Evolutionary conservation across 352 stramenopile species (phyloP), one percentile per base, ranked within the genome.

Genomic region (Thalassiosira sp.): DNA sequence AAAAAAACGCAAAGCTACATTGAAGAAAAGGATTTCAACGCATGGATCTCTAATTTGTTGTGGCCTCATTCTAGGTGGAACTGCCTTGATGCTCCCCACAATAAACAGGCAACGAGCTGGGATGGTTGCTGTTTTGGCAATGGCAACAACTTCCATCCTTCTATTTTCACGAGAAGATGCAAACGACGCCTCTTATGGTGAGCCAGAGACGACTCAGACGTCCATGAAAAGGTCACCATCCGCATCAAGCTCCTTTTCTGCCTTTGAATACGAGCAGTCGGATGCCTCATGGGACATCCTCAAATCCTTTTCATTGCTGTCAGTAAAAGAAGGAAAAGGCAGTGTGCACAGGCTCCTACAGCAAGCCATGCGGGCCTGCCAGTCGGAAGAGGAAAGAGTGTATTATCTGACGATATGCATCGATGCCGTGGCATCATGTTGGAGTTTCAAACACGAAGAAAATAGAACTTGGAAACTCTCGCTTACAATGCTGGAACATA

Each of bases 251-350:
- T 56, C 64, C 13, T 81, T 82, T 61, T 82, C 62, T 51, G 45
- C 80, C 3, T 82, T 64, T 67, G 77, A 85, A 59, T 89, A 81
- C 40, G 83, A 88, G 46, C 57, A 87, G 49, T 51, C 83, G 11
- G 83, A 89, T 68, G 7, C 70, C 22, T 57, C 79, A 11, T 89
- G 83, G 83, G 71, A 89, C 35, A 79, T 88, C 35, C 64, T 89
- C 0, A 89, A 89, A 52, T 86, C 76, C 5, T 89, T 82, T 51
- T 88, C 79, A 5, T 35, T 89, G 3, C 27, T 89, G 24, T 63
- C 56, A 24, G 79, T 89, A 1, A 82, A 84, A 53, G 72, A 86
- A 65, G 79, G 79, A 25, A 86, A 85, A 54, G 83, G 83, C 8
- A 82, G 24, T 20, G 79, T 89, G 10, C 83, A 89, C 54, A 54